Base-by-base conservation (phyloP, 352 stramenopile genomes). In the Phytophthora uliginosa region DNA sequence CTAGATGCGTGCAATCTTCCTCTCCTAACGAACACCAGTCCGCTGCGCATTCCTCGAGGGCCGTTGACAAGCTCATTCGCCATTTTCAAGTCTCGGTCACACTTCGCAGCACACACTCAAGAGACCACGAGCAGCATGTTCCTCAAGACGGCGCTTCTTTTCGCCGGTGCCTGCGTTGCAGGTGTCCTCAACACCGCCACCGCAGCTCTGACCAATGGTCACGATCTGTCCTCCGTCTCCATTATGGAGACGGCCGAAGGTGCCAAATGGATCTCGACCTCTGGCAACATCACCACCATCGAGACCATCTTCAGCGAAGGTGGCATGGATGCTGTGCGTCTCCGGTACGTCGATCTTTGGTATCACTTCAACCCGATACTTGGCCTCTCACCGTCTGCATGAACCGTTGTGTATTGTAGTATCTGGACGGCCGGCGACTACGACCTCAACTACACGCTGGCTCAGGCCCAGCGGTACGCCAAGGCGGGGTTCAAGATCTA, bases 401-500 rank as follows among this genome's bases (percentile, higher is more conserved):
- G 15, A 50, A 17, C 18, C 8, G 9, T 24, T 52, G 0, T 40
- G 47, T 64, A 2, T 22, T n/a, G 8, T 18, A 81, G 75, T 12
- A 69, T 82, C 20, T 82, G 75, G 75, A 77, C 75, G 4, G 59
- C 51, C 8, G 63, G 67, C 0, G 72, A 77, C 42, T 82, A 82
- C 64, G 55, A 74, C 34, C 58, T 79, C 22, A 63, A 65, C 20
- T 79, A 82, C 60, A 79, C 71, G 22, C 28, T 82, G 15, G 33
- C 63, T 10, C 48, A 72, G 20, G 71, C 75, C 4, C 51, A 79
- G 38, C 71, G 75, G 15, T 82, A 77, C 61, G 66, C 51, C 8
- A 82, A 71, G 13, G 76, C 76, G 2, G 76, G 76, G 4, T 83
- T 78, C 62, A 73, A 73, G 28, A 83, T 83, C 42, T 83, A 78